These are phyloP conservation scores for Colletotrichum tanaceti DNA, from an alignment of 2,329 filamentous ascomycete genomes.

Conservation along the genomic window DNA sequence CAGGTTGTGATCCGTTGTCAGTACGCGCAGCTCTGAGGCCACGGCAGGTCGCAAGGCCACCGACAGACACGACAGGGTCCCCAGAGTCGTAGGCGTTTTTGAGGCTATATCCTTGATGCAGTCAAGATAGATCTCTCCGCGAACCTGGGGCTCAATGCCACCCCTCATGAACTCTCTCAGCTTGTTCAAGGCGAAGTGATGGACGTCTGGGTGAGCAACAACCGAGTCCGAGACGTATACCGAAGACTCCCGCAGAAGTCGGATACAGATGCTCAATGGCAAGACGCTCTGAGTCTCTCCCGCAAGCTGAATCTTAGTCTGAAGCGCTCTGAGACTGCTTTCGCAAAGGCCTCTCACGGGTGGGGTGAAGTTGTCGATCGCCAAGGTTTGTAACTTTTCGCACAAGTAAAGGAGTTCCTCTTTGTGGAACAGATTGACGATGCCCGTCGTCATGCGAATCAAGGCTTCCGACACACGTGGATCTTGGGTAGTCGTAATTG, in stretches of 20 bases:
- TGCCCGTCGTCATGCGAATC: constrained; percentile 69
- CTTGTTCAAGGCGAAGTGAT: constrained; percentile 71
- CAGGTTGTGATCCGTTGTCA: constrained; percentile 71
- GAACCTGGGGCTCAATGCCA: constrained; percentile 66
- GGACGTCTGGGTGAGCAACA: constrained; percentile 70
- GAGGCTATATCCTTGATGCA: constrained; percentile 77
- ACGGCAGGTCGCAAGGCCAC: constrained; percentile 61
- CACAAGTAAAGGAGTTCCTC: constrained; percentile 72
- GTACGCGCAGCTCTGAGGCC: constrained; percentile 63
- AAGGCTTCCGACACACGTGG: constrained; percentile 86
- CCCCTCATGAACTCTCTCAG: constrained; percentile 69
- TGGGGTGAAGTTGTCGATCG: constrained; percentile 71
- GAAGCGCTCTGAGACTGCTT: constrained; percentile 62
- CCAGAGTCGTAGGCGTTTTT: constrained; percentile 73
- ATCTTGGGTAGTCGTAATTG: constrained; percentile 83
- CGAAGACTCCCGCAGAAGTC: constrained; percentile 78
- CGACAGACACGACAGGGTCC: constrained; percentile 76
- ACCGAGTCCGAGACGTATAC: constrained; percentile 64
- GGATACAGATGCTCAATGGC: constrained; percentile 67
- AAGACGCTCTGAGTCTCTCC: constrained; percentile 51
- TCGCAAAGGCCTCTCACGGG: constrained; percentile 73
- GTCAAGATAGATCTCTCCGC: constrained; percentile 70
- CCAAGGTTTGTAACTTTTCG: constrained; percentile 74
- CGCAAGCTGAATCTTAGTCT: constrained; percentile 57
- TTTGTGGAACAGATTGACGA: constrained; percentile 61